A percentile compares a stretch with the other conserved stretches of the same genome.
These are phyloP conservation scores for Cryptosporidium canis DNA, from an alignment of 169 alveolate species.

Conservation along the genomic window DNA sequence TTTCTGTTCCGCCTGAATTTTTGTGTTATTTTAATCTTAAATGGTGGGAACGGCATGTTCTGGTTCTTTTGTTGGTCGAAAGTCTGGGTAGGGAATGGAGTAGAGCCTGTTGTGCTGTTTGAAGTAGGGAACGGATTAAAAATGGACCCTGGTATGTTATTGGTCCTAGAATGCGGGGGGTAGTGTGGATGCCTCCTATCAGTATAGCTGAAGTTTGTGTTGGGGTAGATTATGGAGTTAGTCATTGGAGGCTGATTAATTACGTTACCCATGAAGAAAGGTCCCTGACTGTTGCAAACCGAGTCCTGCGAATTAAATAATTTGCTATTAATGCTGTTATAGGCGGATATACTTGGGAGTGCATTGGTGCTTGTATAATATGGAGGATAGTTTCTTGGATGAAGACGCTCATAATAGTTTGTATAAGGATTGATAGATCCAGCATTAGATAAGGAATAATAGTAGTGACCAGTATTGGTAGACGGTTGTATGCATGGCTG, in stretches of 20 bases:
- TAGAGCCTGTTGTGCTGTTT: background rate
- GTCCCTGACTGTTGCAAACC: no score
- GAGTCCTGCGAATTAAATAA: background rate
- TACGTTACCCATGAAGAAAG: background rate
- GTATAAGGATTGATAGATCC: background rate
- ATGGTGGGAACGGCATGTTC: conserved; percentile 1
- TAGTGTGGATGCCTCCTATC: background rate
- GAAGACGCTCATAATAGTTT: background rate
- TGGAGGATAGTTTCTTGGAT: background rate
- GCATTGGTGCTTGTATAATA: background rate
- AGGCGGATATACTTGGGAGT: background rate
- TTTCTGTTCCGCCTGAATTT: conserved; percentile 46
- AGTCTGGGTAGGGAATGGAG: background rate
- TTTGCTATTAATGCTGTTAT: background rate
- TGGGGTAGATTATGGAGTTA: background rate
- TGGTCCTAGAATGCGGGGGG: background rate
- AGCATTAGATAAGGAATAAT: background rate
- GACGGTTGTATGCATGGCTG: background rate
- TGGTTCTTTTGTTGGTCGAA: background rate
- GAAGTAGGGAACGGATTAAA: background rate
- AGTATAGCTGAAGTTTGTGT: background rate
- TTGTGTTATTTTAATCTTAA: conserved; percentile 33
- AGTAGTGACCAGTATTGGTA: background rate
- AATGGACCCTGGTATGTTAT: background rate
- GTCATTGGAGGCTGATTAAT: background rate